Conservation (phyloP, 2,329 filamentous ascomycete genomes). For the Penicillium palitans region DNA sequence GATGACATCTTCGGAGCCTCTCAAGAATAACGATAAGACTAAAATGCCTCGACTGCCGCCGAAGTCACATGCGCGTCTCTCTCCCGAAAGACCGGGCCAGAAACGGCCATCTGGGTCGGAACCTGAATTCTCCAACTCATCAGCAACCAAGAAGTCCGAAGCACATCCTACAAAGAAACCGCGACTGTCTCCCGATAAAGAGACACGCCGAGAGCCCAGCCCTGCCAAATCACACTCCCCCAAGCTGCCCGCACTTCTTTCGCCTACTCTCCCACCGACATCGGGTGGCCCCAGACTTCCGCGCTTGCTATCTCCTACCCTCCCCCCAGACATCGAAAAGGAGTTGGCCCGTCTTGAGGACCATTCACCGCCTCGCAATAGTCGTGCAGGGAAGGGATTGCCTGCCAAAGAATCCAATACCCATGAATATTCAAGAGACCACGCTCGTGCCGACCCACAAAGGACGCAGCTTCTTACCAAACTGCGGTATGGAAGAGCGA, state of each 20-base stretch:
- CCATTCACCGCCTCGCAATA: slow-evolving; percentile 27
- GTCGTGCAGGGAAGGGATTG: slow-evolving; percentile 2
- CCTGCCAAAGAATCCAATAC: slow-evolving; percentile 10
- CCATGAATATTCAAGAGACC: slow-evolving; percentile 11
- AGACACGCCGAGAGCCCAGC: slow-evolving; percentile 28
- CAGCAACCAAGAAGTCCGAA: slow-evolving; percentile 23
- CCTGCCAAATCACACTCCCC: slow-evolving; percentile 26
- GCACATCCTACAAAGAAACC: slow-evolving; percentile 41
- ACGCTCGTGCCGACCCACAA: slow-evolving; percentile 1
- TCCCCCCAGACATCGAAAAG: slow-evolving; percentile 57
- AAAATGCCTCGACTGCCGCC: slow-evolving; percentile 11
- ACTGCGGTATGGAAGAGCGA: slow-evolving; percentile 54
- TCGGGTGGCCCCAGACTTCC: slow-evolving; percentile 47
- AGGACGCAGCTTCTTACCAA: slow-evolving; percentile 47
- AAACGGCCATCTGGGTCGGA: slow-evolving; percentile 33
- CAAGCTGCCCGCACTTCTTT: slow-evolving; percentile 40
- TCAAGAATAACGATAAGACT: slow-evolving; percentile 20
- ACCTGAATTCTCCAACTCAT: slow-evolving; percentile 16
- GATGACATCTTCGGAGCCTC: slow-evolving; percentile 19
- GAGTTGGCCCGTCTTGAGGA: slow-evolving; percentile 50
- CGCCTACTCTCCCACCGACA: slow-evolving; percentile 46
- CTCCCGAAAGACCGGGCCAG: slow-evolving; percentile 22
- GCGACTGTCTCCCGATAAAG: slow-evolving; percentile 40
- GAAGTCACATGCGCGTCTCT: slow-evolving; percentile 17
- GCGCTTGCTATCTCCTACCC: slow-evolving; percentile 57